Base-by-base conservation (phyloP, 1,139 yeast species). In the Sugiyamaella xylanicola region DNA sequence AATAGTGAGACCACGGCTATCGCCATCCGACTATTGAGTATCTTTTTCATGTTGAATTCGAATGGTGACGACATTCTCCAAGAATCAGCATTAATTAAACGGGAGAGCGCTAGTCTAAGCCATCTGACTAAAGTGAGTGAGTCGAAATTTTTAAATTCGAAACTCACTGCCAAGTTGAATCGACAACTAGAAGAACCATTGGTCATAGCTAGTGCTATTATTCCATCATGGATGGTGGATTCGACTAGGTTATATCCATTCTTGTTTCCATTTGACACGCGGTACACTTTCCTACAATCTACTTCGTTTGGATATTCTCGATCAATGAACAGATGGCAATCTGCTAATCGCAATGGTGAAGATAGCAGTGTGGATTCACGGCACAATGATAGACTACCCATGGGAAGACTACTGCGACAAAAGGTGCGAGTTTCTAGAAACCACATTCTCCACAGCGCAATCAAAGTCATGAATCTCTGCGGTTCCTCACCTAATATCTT, bases 251-350 rank as follows among this genome's bases (percentile, higher is more conserved):
- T 82, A 22, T 91, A 80, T 65, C 90, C 96, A 9, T 93, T 92
- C 65, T 70, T 93, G 52, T 90, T 89, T 67, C 97, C 98, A 0
- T 75, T 92, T 55, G 95, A 86, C 57, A 83, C 95, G 0, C 78
- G 98, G 58, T 77, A 87, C 47, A 81, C 84, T 61, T 91, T 89
- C 66, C 72, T 93, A 57, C 95, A 88, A 63, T 85, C 93, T 3
- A 89, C 97, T 0, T 91, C 98, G 0, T 92, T 89, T 75, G 98
- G 98, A 0, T 87, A 88, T 69, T 89, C 96, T 0, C 78, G 98
- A 58, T 75, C 89, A 50, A 87, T 93, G 60, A 86, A 86, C 59
- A 79, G 84, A 53, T 90, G 96, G 96, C 89, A 84, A 65, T 51
- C 59, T 15, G 64, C 61, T 5, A 62, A 60, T 11, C 52, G 65